Conservation (phyloP, 2,329 filamentous ascomycete species). For the Fusarium sacchari region DNA sequence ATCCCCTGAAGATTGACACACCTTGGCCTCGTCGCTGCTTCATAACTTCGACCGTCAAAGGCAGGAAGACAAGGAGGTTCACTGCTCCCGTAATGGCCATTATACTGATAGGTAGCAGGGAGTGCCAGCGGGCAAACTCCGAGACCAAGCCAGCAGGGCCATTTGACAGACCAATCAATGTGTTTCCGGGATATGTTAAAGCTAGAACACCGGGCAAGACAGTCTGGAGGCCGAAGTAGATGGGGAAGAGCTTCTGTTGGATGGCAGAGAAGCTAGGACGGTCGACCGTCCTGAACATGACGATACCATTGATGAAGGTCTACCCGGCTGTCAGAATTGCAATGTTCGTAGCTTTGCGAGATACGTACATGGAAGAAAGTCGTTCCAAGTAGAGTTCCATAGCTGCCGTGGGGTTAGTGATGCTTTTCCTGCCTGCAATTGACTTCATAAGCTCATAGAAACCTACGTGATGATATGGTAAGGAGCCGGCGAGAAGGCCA, state of each 20-base stretch:
- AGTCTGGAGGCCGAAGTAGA: slow-evolving; percentile 89
- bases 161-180: slow-evolving; percentile 57
- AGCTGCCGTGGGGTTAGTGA: slow-evolving; percentile 63
- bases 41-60: slow-evolving; percentile 80
- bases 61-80: slow-evolving; percentile 79
- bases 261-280: slow-evolving; percentile 83
- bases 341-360: not conserved
- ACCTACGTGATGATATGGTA: slow-evolving; percentile 80
- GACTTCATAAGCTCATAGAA: slow-evolving; percentile 29
- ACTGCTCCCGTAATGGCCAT: slow-evolving; percentile 76
- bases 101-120: slow-evolving; percentile 73
- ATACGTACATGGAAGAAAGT: slow-evolving; percentile 80
- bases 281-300: slow-evolving; percentile 80
- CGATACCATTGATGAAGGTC: slow-evolving; percentile 79
- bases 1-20: slow-evolving; percentile 51
- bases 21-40: slow-evolving; percentile 81
- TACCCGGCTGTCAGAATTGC: slow-evolving; percentile 46
- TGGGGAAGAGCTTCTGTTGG: slow-evolving; percentile 83
- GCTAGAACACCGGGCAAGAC: slow-evolving; percentile 77
- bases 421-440: not conserved
- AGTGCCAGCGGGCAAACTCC: slow-evolving; percentile 68
- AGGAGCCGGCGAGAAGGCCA: slow-evolving; percentile 71
- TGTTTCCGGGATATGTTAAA: slow-evolving; percentile 80
- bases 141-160: slow-evolving; percentile 67
- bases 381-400: slow-evolving; percentile 86